These are phyloP conservation scores for Ustilago lituana DNA, from an alignment of 1,284 basidiomycete species.

Conservation along the genomic window DNA sequence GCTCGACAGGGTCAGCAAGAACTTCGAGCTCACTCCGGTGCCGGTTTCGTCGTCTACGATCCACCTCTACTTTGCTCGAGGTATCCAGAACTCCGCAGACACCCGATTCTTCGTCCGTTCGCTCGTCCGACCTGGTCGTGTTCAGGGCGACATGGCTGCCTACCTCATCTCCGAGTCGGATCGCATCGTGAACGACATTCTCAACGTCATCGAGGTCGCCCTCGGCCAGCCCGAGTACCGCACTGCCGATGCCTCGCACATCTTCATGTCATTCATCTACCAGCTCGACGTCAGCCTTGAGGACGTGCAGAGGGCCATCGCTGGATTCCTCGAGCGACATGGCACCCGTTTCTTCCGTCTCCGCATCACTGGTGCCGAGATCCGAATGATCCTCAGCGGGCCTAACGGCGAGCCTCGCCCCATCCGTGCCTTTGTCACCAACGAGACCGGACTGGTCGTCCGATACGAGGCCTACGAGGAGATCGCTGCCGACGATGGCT, in stretches of 20 bases:
- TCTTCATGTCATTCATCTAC: slow-evolving; percentile 92
- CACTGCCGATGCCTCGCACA: slow-evolving; percentile 66
- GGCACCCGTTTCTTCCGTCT: slow-evolving; percentile 97
- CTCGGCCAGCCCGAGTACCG: slow-evolving; percentile 63
- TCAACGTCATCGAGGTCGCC: slow-evolving; percentile 84
- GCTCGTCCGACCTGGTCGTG: slow-evolving; percentile 91
- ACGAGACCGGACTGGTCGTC: slow-evolving; percentile 97
- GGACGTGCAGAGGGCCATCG: slow-evolving; percentile 92
- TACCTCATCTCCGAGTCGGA: slow-evolving; percentile 99
- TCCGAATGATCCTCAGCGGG: slow-evolving; percentile 92
- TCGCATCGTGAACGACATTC: slow-evolving; percentile 89
- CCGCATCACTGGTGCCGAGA: slow-evolving; percentile 96
- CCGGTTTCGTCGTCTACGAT: slow-evolving; percentile 78
- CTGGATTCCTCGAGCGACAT: slow-evolving; percentile 92
- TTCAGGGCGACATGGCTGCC: slow-evolving; percentile 89
- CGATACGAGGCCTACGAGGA: slow-evolving; percentile 99
- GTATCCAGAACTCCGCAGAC: slow-evolving; percentile 94
- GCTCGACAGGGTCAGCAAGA: slow-evolving; percentile 85
- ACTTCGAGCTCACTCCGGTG: slow-evolving; percentile 90
- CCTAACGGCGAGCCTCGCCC: slow-evolving; percentile 85
- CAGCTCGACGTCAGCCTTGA: slow-evolving; percentile 93
- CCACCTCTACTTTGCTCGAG: slow-evolving; percentile 87
- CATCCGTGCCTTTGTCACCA: slow-evolving; percentile 96
- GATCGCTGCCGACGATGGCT: slow-evolving; percentile 92
- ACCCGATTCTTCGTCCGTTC: slow-evolving; percentile 97